phyloP scores from a whole-genome alignment of 2,329 filamentous ascomycete genomes.

The Alternaria consortialis region DNA sequence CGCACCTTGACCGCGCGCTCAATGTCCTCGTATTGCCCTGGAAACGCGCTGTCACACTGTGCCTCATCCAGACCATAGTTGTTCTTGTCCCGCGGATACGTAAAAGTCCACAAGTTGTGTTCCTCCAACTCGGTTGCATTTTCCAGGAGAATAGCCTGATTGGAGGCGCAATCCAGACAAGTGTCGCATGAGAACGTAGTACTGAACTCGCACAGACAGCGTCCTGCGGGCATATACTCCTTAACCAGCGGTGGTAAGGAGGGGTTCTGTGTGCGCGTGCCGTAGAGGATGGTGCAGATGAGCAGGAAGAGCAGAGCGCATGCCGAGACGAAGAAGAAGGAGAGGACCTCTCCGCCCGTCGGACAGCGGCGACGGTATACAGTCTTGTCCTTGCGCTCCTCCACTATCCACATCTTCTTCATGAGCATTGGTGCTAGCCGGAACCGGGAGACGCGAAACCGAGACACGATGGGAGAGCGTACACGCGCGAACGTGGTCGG shows the following conservation, averaged over 20 bases:
- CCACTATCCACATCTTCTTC: conserved; percentile 36
- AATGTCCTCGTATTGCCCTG: conserved; percentile 44
- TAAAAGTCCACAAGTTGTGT: conserved; percentile 40
- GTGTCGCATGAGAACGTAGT: conserved; percentile 44
- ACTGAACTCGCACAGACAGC: conserved; percentile 46
- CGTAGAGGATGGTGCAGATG: conserved; percentile 45
- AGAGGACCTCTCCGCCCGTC: conserved; percentile 35
- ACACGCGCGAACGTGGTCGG: conserved; percentile 25
- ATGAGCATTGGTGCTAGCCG: conserved; percentile 25
- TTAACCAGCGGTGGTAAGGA: conserved; percentile 41
- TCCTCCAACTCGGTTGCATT: conserved; percentile 29
- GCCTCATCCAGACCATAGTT: conserved; percentile 43
- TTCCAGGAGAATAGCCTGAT: conserved; percentile 27
- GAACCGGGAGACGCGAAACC: conserved; percentile 18
- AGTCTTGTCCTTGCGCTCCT: conserved; percentile 38
- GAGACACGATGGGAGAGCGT: conserved; percentile 21
- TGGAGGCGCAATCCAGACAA: conserved; percentile 43
- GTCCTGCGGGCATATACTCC: conserved; percentile 44
- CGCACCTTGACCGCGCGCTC: conserved; percentile 38
- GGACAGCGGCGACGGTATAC: conserved; percentile 40
- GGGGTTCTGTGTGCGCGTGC: conserved; percentile 43
- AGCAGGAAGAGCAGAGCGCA: conserved; percentile 43
- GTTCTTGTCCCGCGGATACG: conserved; percentile 38
- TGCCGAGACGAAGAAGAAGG: conserved; percentile 40
- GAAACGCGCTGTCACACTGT: conserved; percentile 44